Evolutionary conservation across 768 basidiomycete genomes (phyloP).

Genomic region (Collybia nuda): DNA sequence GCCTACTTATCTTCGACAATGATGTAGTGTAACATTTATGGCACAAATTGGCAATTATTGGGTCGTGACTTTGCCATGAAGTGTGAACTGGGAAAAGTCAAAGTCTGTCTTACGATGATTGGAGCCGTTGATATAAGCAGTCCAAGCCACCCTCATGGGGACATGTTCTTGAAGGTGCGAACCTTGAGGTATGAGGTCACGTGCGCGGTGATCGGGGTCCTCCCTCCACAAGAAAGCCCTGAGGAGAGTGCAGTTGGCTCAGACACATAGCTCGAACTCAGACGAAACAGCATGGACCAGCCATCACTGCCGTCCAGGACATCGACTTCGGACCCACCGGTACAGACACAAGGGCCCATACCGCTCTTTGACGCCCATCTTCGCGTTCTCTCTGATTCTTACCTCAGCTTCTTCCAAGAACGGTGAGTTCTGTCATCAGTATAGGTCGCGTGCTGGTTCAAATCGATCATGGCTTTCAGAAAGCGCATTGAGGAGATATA

Average conservation of each 20-base stretch:
- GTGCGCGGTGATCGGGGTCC: constrained; percentile 12
- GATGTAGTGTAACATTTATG: no score
- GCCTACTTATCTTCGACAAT: no score
- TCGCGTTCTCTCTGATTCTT: constrained; percentile 68
- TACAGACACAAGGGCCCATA: constrained; percentile 50
- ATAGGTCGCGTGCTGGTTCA: constrained; percentile 13
- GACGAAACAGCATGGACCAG: constrained; percentile 27
- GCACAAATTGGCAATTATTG: no score
- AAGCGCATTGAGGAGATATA: constrained; percentile 85
- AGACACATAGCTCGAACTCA: constrained; percentile 8
- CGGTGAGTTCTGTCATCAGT: constrained; percentile 45
- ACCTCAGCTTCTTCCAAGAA: constrained; percentile 84
- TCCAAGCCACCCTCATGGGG: no score
- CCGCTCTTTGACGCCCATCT: constrained; percentile 75
- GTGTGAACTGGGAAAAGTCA: no score
- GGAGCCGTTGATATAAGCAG: no score
- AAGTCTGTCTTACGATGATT: no score
- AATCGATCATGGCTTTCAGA: constrained; percentile 38
- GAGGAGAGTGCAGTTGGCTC: constrained; percentile 1
- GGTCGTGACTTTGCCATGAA: no score
- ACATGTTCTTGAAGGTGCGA: neutral
- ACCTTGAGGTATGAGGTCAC: constrained; percentile 1
- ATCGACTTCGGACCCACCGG: constrained; percentile 34
- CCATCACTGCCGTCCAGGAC: constrained; percentile 35
- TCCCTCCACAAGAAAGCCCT: neutral